Conservation (phyloP, 805 yeast species). For the Pichia occidentalis region DNA sequence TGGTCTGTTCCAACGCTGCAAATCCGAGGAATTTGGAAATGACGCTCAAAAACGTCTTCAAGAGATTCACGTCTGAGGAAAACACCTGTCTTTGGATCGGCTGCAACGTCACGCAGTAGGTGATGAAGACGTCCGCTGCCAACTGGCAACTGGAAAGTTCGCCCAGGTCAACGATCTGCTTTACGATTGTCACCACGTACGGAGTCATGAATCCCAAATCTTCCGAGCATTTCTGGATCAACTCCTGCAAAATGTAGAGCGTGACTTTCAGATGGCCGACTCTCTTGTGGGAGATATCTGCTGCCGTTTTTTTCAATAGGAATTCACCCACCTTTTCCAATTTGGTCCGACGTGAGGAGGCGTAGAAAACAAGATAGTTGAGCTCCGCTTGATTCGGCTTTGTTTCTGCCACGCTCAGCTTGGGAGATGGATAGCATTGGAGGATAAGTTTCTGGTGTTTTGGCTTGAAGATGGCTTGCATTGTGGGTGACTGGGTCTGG, state of each 20-base stretch:
- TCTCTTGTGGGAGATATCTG: constrained; percentile 55
- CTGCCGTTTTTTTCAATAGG: constrained; percentile 51
- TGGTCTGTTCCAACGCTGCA: constrained; percentile 17
- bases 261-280: constrained; percentile 84
- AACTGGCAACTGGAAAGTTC: constrained; percentile 58
- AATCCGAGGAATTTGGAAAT: constrained; percentile 20
- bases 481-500: neutral
- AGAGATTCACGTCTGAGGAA: constrained; percentile 40
- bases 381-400: constrained; percentile 90
- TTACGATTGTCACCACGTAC: constrained; percentile 56
- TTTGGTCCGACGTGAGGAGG: constrained; percentile 82
- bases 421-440: constrained; percentile 91
- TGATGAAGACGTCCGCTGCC: constrained; percentile 31
- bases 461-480: constrained; percentile 37
- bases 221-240: constrained; percentile 71
- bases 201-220: constrained; percentile 79
- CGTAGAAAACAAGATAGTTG: constrained; percentile 81
- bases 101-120: constrained; percentile 23
- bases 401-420: constrained; percentile 53
- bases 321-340: constrained; percentile 78
- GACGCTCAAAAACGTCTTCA: constrained; percentile 33
- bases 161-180: constrained; percentile 41
- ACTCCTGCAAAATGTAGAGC: constrained; percentile 56
- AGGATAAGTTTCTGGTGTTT: constrained; percentile 86
- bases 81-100: constrained; percentile 29